Conservation (phyloP, 1,139 yeast genomes). For the Pichia norvegensis region DNA sequence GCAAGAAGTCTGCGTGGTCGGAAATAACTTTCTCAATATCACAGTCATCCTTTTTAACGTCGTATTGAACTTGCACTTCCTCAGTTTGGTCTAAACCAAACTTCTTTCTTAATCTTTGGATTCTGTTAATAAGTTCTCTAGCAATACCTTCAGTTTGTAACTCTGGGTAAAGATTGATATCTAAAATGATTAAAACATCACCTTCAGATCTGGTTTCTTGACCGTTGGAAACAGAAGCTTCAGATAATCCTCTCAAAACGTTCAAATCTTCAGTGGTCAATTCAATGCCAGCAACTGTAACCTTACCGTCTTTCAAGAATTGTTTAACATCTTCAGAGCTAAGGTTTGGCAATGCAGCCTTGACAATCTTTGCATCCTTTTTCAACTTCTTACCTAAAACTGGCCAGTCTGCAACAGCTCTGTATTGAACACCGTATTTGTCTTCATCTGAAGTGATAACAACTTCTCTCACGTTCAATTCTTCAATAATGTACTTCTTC, state of each 20-base stretch:
- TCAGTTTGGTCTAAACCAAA: conserved; percentile 93
- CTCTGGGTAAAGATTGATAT: conserved; percentile 80
- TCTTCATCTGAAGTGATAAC: conserved; percentile 86
- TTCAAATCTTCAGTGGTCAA: conserved; percentile 82
- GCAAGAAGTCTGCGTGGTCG: conserved; percentile 58
- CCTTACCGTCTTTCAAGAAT: conserved; percentile 64
- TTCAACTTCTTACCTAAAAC: conserved; percentile 94
- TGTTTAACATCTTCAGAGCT: conserved; percentile 75
- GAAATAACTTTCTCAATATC: conserved; percentile 57
- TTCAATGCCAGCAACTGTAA: conserved; percentile 83
- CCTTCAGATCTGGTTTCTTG: conserved; percentile 81
- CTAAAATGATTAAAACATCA: conserved; percentile 84
- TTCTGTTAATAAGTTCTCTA: conserved; percentile 93
- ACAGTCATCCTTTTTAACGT: conserved; percentile 58
- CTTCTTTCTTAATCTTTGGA: conserved; percentile 96
- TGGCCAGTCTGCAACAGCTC: conserved; percentile 98
- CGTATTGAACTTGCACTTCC: conserved; percentile 82
- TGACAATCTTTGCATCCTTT: conserved; percentile 87
- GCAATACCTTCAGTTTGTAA: conserved; percentile 91
- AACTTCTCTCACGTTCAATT: conserved; percentile 84
- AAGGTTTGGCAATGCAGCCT: conserved; percentile 81
- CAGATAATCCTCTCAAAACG: conserved; percentile 84
- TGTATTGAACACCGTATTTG: conserved; percentile 84
- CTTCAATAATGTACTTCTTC: conserved; percentile 75
- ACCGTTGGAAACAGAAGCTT: conserved; percentile 51